Evolutionary conservation across 2,329 filamentous ascomycete genomes (phyloP), one percentile per base, ranked within the genome.

Genomic region (Colletotrichum neosansevieriae): DNA sequence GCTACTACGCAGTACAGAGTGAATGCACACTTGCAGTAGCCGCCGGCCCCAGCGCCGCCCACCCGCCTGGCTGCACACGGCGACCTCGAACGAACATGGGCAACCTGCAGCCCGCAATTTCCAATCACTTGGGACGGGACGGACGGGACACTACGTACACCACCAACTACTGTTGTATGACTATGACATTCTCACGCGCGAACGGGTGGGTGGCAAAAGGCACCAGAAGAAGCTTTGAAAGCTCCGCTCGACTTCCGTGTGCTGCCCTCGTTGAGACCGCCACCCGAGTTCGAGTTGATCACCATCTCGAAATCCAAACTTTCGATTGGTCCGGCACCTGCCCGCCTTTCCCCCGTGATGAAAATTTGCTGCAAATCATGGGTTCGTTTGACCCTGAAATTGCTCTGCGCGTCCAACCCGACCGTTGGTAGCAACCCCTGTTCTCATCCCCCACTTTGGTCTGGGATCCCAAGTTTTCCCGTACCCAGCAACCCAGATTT

Each of bases 361-460:
- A 63, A 56, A 69, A 61, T 58, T 53, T 69, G 63, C 50, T 42
- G 57, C 63, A 58, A 67, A 62, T 45, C 40, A 67, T 57, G 65
- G 49, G 61, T 38, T 60, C 59, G 54, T 65, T 60, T 68, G 54
- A 68, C 61, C 62, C 58, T 67, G 50, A 67, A 63, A 63, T 62
- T 67, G 67, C 67, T 62, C 53, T 45, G 58, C 63, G 63, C 38
- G 53, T 50, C 36, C 63, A 44, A 63, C 63, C 57, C 63, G 53
- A 51, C 45, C 58, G 58, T 63, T 58, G 63, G 67, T 47, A 58
- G 63, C 44, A 42, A 45, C 63, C 58, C 58, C 51, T 62, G 57
- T 38, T 58, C 24, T 15, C 13, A n/a, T 49, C 61, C 61, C 60
- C 66, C 66, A 68, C 63, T 38, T 38, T 17, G 32, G 44, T 9